Evolutionary conservation across 2,329 filamentous ascomycete species (phyloP).

Genomic region (Colletotrichum liriopes): DNA sequence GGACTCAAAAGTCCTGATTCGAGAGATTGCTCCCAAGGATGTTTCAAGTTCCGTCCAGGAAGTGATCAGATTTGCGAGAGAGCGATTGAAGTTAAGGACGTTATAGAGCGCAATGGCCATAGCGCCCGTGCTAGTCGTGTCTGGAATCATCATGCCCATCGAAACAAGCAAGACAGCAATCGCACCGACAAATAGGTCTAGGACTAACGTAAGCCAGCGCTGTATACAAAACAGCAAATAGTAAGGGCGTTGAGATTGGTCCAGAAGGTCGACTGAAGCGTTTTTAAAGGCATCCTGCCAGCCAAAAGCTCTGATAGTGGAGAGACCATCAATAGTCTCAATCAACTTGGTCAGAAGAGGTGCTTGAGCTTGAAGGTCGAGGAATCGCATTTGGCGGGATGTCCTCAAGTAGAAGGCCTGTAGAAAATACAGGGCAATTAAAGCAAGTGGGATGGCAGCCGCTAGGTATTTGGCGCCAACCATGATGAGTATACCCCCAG

Average conservation of each 20-base stretch:
- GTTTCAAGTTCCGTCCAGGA: constrained; percentile 46
- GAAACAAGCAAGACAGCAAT: constrained; percentile 45
- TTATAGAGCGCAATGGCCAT: constrained; percentile 51
- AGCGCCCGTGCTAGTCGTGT: constrained; percentile 36
- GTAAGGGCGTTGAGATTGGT: constrained; percentile 49
- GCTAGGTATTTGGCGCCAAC: constrained; percentile 62
- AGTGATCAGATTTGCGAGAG: constrained; percentile 45
- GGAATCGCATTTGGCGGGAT: constrained; percentile 68
- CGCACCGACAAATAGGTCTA: constrained; percentile 56
- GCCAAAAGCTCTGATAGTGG: constrained; percentile 50
- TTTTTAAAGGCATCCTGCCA: constrained; percentile 43
- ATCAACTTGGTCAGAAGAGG: constrained; percentile 60
- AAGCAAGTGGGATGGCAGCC: constrained; percentile 60
- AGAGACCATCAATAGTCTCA: constrained; percentile 53
- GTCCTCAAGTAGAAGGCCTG: constrained; percentile 61
- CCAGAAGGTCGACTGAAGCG: constrained; percentile 24
- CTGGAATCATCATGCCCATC: constrained; percentile 20
- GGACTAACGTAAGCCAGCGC: constrained; percentile 63
- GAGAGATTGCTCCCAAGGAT: constrained; percentile 46
- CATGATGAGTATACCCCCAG: constrained; percentile 56
- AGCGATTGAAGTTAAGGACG: constrained; percentile 50
- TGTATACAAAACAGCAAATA: constrained; percentile 65
- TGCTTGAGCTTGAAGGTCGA: constrained; percentile 69
- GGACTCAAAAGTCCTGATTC: constrained; percentile 43
- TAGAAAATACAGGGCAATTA: constrained; percentile 46